Evolutionary conservation across 129 eudicot species (phyloP), one percentile per base, ranked within the genome.

Genomic region (Artemisia annua): DNA sequence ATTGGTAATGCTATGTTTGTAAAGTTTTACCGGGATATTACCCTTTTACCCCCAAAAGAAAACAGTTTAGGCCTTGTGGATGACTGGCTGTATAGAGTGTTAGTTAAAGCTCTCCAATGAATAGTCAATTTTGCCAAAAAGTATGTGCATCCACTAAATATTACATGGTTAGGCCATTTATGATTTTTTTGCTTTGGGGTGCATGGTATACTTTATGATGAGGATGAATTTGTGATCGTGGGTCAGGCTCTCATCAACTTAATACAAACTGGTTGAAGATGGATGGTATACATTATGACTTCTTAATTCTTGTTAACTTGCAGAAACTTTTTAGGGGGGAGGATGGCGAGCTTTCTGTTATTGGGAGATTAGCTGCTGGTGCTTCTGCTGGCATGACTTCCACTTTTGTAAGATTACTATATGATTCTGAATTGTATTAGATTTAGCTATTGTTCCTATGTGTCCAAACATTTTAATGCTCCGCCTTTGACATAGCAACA

Each of bases 361-460:
- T 92, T 51, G 96, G 94, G 75, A 90, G 97, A 79, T 81, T 94
- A 66, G 96, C 97, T 67, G 98, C 98, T 71, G 98, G 98, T 79
- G 98, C 98, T 77, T 94, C 96, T 86, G 98, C 98, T 82, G 98
- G 98, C 87, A 90, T 87, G 97, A 87, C 94, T 63, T 90, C 97
- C 16, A 87, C 97, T 59, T 81, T 90, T 64, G 89, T 86, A 82
- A 77, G 88, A 64, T 65, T 72, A 28, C 65, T 57, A 20, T 13
- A 10, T 20, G n/a, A 16, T 11, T 39, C 24, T 2, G 49, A 19
- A 15, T 60, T 46, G 0, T 35, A 43, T 26, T 35, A 13, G 46
- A 10, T 2, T 26, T 35, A 13, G 46, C n/a, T 2, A 60, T 26
- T 58, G n/a, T 43, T 20, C 13, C 52, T 5, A 4, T 10, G 0